phyloP scores from a whole-genome alignment of 441 rosid genomes.

The Populus hybrid region DNA sequence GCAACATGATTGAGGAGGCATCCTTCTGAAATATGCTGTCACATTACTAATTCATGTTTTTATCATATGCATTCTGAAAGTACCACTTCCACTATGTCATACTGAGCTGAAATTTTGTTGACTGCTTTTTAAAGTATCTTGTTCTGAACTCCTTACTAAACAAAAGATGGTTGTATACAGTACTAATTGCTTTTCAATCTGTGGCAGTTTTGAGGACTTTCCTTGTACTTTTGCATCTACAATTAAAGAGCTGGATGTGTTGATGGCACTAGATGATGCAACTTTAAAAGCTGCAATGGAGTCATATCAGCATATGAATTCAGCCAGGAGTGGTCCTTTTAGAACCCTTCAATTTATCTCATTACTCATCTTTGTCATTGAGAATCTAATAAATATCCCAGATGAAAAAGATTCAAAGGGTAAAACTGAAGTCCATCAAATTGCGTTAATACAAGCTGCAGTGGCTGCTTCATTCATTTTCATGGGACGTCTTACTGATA shows the following conservation, averaged over 20 bases:
- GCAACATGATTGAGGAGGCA: background rate
- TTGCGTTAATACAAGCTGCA: constrained; percentile 34
- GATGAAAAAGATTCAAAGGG: constrained; percentile 27
- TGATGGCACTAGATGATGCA: constrained; percentile 48
- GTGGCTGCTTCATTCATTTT: constrained; percentile 44
- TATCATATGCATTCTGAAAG: background rate
- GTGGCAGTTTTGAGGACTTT: constrained; percentile 68
- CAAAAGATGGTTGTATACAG: background rate
- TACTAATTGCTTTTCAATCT: constrained; percentile 6
- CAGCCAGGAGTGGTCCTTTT: constrained; percentile 60
- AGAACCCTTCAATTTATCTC: constrained; percentile 63
- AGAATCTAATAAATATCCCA: constrained; percentile 29
- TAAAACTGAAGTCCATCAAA: background rate
- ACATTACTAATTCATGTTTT: background rate
- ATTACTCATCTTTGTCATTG: constrained; percentile 57
- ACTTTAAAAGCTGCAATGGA: constrained; percentile 45
- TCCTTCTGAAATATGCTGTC: background rate
- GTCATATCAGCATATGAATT: constrained; percentile 59
- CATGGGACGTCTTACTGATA: constrained; percentile 65
- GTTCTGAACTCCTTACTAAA: background rate
- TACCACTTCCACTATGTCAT: background rate
- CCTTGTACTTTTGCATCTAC: constrained; percentile 57
- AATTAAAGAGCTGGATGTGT: constrained; percentile 49
- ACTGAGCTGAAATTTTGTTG: background rate
- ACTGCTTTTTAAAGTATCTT: background rate